Evolutionary conservation across 2,329 filamentous ascomycete species (phyloP), one percentile per base, ranked within the genome.

Genomic region (Colletotrichum musae): DNA sequence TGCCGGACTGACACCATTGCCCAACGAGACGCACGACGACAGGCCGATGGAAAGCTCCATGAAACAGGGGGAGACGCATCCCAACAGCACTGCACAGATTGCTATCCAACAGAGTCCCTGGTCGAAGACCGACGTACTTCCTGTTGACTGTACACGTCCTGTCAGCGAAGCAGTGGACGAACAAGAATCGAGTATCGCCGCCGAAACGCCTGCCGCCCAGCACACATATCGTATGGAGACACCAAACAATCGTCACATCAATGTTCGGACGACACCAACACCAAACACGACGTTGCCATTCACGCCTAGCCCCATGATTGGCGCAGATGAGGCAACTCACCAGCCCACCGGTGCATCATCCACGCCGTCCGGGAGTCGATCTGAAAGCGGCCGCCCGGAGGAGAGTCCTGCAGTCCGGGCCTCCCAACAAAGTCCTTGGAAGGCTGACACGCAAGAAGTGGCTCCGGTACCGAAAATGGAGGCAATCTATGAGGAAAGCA

Each of bases 391-490:
- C 21, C 48, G 32, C 3, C 24, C 2, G 5, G 12, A 41, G 5
- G 12, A 41, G 3, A 70, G 56, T 24, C 62, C 51, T 18, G 51
- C 63, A 12, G 6, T 70, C n/a, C 57, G 50, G 7, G 56, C 63
- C 10, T 67, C 67, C 1, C 67, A 70, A 28, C 67, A 70, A 43
- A 70, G 56, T 16, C 67, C 67, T 7, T 70, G 67, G 67, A 67
- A 70, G 26, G 21, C 50, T 5, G 67, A 70, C 15, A 16, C 32
- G 9, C 61, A 53, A 26, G 18, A 15, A 10, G 7, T 52, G 16
- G 12, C 43, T 48, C 51, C 26, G 52, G 5, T 24, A 28, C 51
- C 12, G 18, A 62, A 47, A 9, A 45, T 45, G 13, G n/a, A 24
- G 45, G 26, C 18, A 4, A 32, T 41, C 15, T 10, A 21, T 2